Percentiles rank a stretch among this genome's conserved stretches.
These are phyloP conservation scores for Trichoderma koningiopsis DNA, from an alignment of 2,329 filamentous ascomycete species.

Conservation along the genomic window DNA sequence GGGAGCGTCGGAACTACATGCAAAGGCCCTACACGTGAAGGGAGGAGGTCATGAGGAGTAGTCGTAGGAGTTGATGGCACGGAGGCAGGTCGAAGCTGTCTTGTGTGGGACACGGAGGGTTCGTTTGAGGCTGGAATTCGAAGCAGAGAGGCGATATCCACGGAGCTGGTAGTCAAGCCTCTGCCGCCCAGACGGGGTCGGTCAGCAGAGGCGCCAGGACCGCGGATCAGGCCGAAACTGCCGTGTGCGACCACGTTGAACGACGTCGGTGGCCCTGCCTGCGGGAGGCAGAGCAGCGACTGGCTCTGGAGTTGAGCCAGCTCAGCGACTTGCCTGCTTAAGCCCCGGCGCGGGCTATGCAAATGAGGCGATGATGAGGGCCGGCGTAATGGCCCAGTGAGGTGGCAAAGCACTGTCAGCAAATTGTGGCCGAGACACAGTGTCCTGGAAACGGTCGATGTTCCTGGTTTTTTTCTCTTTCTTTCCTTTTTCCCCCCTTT, in stretches of 20 bases:
- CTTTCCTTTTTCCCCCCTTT: background rate
- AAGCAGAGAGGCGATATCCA: slow-evolving; percentile 94
- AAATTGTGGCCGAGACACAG: slow-evolving; percentile 13
- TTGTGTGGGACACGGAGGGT: slow-evolving; percentile 56
- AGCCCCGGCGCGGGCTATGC: slow-evolving; percentile 26
- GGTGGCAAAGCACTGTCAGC: slow-evolving; percentile 24
- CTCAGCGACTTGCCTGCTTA: slow-evolving; percentile 37
- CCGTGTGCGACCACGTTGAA: slow-evolving; percentile 37
- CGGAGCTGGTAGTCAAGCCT: slow-evolving; percentile 61
- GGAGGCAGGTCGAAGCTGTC: slow-evolving; percentile 34
- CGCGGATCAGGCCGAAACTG: slow-evolving; percentile 36
- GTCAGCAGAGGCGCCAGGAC: slow-evolving; percentile 36
- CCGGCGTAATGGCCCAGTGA: slow-evolving; percentile 21
- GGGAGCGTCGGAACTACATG: slow-evolving; percentile 40
- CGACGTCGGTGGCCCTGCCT: slow-evolving; percentile 42
- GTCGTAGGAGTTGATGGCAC: slow-evolving; percentile 30
- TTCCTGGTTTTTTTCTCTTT: background rate
- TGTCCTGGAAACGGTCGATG: slow-evolving; percentile 1
- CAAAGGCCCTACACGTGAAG: slow-evolving; percentile 32
- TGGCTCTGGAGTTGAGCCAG: slow-evolving; percentile 49
- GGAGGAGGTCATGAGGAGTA: slow-evolving; percentile 31
- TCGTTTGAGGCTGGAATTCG: slow-evolving; percentile 75
- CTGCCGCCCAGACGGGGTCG: slow-evolving; percentile 33
- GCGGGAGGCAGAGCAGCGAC: slow-evolving; percentile 45
- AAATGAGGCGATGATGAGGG: slow-evolving; percentile 24